Conservation (phyloP, 78 protist species). For the Pigoraptor vietnamica region DNA sequence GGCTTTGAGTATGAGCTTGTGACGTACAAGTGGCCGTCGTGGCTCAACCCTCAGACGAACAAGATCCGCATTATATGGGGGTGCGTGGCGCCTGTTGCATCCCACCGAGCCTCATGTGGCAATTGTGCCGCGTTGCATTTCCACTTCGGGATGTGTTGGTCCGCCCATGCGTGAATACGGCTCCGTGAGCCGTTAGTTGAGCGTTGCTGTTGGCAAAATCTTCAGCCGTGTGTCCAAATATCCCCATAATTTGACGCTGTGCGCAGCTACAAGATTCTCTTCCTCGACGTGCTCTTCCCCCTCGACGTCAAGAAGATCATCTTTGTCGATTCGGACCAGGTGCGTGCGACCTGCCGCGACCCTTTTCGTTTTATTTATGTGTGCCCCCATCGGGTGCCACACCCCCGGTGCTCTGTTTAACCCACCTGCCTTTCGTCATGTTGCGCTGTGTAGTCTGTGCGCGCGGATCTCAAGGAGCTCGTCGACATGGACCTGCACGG, state of each 20-base stretch:
- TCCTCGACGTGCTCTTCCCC: conserved; percentile 98
- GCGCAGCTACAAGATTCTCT: conserved; percentile 92
- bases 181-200: too few relatives aligned
- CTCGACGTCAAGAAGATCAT: conserved; percentile 71
- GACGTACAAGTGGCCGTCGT: conserved; percentile 95
- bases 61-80: conserved; percentile 97
- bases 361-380: too few relatives aligned
- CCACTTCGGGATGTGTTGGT: too few relatives aligned
- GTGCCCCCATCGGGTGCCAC: too few relatives aligned
- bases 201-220: too few relatives aligned
- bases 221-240: neutral
- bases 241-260: neutral
- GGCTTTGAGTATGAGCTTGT: conserved; percentile 87
- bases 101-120: too few relatives aligned
- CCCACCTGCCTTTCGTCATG: too few relatives aligned
- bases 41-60: conserved; percentile 86
- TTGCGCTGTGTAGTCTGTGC: too few relatives aligned
- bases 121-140: too few relatives aligned
- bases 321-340: conserved; percentile 96
- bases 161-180: neutral
- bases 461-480: conserved; percentile 91
- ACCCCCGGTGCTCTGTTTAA: too few relatives aligned
- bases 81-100: too few relatives aligned
- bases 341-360: too few relatives aligned
- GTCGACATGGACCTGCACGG: conserved; percentile 77